A percentile compares a stretch with the other conserved stretches of the same genome.
phyloP scores from a whole-genome alignment of 2,329 filamentous ascomycete species.

The Chaetothyriales sp. region DNA sequence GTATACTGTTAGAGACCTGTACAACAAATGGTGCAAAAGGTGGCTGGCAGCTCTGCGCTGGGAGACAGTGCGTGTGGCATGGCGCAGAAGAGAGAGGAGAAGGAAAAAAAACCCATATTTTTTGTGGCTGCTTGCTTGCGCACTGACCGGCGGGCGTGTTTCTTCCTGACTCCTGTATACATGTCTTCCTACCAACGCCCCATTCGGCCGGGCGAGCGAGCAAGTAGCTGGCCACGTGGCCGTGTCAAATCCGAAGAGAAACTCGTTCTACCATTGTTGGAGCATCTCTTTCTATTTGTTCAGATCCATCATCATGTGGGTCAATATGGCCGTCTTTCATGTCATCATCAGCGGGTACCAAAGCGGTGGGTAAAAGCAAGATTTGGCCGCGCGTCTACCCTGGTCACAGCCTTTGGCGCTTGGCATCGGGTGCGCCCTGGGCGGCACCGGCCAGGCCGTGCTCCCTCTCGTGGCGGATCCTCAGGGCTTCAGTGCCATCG shows the following conservation, averaged over 20 bases:
- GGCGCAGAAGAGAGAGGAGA: background rate
- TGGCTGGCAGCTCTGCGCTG: background rate
- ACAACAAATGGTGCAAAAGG: background rate
- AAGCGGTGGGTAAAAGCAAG: no score
- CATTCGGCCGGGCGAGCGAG: no score
- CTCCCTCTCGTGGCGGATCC: constrained; percentile 34
- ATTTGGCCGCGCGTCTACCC: background rate
- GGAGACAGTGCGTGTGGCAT: background rate
- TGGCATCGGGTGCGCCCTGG: constrained; percentile 10
- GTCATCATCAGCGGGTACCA: background rate
- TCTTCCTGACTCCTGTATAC: no score
- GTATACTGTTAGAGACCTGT: background rate
- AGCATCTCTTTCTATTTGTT: background rate
- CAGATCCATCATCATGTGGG: background rate
- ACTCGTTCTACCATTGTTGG: background rate
- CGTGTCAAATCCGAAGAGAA: background rate
- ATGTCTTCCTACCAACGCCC: no score
- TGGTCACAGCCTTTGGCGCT: constrained; percentile 12
- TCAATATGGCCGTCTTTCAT: background rate
- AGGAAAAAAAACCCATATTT: background rate
- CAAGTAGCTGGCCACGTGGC: background rate
- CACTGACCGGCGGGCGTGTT: no score
- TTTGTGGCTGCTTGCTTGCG: background rate
- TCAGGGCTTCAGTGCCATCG: constrained; percentile 51
- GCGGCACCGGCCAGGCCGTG: background rate